Base-by-base conservation (phyloP, 148 eudicot genomes). In the Amaranthus hypochondriacus region DNA sequence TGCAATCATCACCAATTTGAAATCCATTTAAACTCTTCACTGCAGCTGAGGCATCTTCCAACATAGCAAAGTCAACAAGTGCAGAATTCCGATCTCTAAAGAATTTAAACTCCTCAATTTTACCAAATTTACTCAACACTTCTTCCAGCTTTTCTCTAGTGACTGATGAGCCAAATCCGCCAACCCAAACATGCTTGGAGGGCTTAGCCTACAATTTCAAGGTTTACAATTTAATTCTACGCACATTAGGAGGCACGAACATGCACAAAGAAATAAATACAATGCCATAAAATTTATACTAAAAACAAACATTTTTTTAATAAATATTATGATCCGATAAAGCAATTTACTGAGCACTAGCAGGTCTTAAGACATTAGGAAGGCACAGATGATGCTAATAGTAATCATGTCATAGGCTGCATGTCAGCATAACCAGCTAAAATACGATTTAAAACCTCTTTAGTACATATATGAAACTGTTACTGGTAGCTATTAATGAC, bases 171-270 rank as follows among this genome's bases (percentile, higher is more conserved):
- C 91, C 67, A 59, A 95, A 77, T 72, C 99, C 96, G 78, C 97
- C 88, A 48, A 95, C 91, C 96, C 99, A 95, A 62, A 95, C 84
- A 77, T 87, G 89, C 78, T 92, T 92, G 60, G 97, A 95, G 52
- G 94, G 92, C 82, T 85, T 95, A 70, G 96, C 97, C 97, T 95
- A 89, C 79, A 72, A 72, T 57, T 72, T 46, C 69, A 72, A 68
- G 39, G 72, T 58, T 43, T 56, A 67, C 9, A 9, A 21, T 71
- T 15, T 58, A 18, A 48, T n/a, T 57, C 64, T 4, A 58, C n/a
- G 28, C 11, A 56, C 7, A 70, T 56, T 6, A 14, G 42, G 43
- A 14, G 48, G 11, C 48, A 46, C 7, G 48, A 46, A 48, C 39
- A 11, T n/a, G n/a, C 48, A 13, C 28, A 62, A 3, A 11, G 43